phyloP scores from a whole-genome alignment of 768 basidiomycete species.

The Russula ochroleuca region DNA sequence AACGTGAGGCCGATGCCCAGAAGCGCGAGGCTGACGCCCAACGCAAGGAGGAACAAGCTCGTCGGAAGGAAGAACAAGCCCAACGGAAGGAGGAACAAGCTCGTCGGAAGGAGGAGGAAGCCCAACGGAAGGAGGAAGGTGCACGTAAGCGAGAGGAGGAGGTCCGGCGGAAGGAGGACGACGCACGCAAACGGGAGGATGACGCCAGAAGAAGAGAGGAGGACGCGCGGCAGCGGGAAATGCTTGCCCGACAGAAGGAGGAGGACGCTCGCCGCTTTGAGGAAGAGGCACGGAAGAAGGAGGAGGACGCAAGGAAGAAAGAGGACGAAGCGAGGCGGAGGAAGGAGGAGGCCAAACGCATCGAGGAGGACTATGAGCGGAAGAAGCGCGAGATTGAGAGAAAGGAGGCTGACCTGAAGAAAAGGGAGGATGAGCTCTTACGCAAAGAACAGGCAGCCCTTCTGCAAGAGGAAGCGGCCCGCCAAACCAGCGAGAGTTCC shows the following conservation, averaged over 20 bases:
- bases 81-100: conserved; percentile 33
- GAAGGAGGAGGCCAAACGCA: conserved; percentile 32
- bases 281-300: conserved; percentile 29
- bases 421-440: conserved; percentile 19
- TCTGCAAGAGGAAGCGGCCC: conserved; percentile 6
- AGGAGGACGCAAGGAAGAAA: conserved; percentile 28
- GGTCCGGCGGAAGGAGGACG: conserved; percentile 33
- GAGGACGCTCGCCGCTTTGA: conserved; percentile 34
- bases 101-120: conserved; percentile 34
- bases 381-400: conserved; percentile 24
- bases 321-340: conserved; percentile 32
- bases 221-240: conserved; percentile 32
- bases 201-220: conserved; percentile 35
- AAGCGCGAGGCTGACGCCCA: conserved; percentile 35
- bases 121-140: conserved; percentile 33
- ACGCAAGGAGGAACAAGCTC: conserved; percentile 33
- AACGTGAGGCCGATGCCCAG: conserved; percentile 36
- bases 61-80: conserved; percentile 34
- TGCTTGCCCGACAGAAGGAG: conserved; percentile 32
- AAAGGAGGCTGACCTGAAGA: conserved; percentile 22
- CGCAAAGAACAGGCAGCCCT: conserved; percentile 17
- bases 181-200: conserved; percentile 37
- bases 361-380: conserved; percentile 33
- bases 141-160: conserved; percentile 33
- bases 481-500: not conserved